phyloP scores from a whole-genome alignment of 345 rosid genomes.

The Sonneratia alba region DNA sequence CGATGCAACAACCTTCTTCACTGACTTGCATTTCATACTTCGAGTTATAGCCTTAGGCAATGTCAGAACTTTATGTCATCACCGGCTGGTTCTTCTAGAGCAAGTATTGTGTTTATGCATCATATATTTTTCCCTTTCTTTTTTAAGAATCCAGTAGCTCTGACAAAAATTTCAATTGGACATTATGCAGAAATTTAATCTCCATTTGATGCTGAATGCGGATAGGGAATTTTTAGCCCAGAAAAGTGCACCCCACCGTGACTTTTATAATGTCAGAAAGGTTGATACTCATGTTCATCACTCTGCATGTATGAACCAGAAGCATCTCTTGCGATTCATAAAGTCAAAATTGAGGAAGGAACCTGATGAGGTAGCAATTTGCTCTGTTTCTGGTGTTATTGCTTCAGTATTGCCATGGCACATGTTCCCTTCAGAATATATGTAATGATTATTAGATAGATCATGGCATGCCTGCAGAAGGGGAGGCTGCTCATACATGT shows the following conservation, averaged over 20 bases:
- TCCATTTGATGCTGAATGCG: constrained; percentile 98
- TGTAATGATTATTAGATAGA: not conserved
- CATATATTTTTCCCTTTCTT: not conserved
- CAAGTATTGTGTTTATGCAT: constrained; percentile 35
- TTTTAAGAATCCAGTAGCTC: not conserved
- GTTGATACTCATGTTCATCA: constrained; percentile 99
- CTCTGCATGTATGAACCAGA: constrained; percentile 99
- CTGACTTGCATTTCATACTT: constrained; percentile 79
- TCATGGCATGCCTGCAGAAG: not conserved
- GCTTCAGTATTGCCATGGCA: not conserved
- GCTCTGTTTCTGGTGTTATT: not conserved
- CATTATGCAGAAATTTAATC: constrained; percentile 77
- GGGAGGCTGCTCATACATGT: too few species aligned
- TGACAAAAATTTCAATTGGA: not conserved
- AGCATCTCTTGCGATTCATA: constrained; percentile 94
- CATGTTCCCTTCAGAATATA: not conserved
- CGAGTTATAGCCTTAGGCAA: constrained; percentile 85
- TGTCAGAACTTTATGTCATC: constrained; percentile 87
- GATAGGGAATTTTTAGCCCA: constrained; percentile 96
- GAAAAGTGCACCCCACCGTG: constrained; percentile 99
- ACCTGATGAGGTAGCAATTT: constrained; percentile 78
- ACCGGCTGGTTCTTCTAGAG: constrained; percentile 87
- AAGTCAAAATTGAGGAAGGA: constrained; percentile 96
- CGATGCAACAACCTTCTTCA: constrained; percentile 86
- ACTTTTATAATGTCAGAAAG: constrained; percentile 94